Evolutionary conservation across 768 basidiomycete species (phyloP), one percentile per base, ranked within the genome.

Genomic region (Serendipita vermifera): DNA sequence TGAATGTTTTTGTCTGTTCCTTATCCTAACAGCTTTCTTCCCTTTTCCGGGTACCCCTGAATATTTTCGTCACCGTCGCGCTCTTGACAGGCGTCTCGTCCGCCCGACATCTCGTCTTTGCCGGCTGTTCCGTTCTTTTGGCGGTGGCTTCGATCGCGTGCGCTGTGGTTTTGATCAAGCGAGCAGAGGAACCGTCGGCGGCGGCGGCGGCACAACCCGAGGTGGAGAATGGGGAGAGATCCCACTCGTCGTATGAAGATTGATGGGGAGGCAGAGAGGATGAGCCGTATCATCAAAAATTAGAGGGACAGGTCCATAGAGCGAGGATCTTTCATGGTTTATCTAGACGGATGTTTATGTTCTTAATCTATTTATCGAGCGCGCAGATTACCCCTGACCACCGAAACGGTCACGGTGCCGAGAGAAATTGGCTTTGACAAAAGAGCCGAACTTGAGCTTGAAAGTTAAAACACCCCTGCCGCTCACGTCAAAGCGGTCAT

Each of bases 11-110:
- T 39, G 24, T 40, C 20, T 7, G 33, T 35, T 14, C 31, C 43
- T 58, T 27, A 41, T 22, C 58, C 27, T 51, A 38, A 35, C 59
- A 85, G 83, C 67, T 85, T 4, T 81, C 82, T 0, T 76, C 83
- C 2, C 69, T 87, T 4, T 85, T 85, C 70, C 78, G 85, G 5
- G 82, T 86, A 3, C 84, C 85, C 1, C 73, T 87, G 46, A 86
- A 86, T 65, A 60, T 82, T 3, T 85, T 87, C 59, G 85, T 86
- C 31, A 80, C 83, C 36, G 73, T 79, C 14, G 78, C 83, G 1
- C 73, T 85, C 27, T 66, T 85, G 62, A 83, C 79, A 2, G 84
- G 83, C 2, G 80, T 83, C 20, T 82, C 80, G 0, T 77, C 77
- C 9, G 82, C 83, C 14, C 75, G 83, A 5, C 69, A 73, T 33